A percentile compares a stretch with the other conserved stretches of the same genome.
Conservation (phyloP, 129 eudicot species). For the Dittrichia graveolens region DNA sequence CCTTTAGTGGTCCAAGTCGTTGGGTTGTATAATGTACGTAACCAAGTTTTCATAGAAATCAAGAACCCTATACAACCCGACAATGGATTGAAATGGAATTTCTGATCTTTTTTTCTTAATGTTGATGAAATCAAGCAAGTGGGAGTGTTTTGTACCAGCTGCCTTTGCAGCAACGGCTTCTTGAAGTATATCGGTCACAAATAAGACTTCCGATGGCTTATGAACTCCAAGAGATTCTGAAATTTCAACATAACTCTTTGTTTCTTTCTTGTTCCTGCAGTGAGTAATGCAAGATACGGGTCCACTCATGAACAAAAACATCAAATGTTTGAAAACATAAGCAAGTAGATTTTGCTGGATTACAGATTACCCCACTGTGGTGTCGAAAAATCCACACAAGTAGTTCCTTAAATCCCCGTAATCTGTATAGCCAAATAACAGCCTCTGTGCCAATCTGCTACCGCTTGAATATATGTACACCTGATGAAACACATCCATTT, state of each 20-base stretch:
- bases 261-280: conserved; percentile 79
- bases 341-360: conserved; percentile 10
- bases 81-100: conserved; percentile 9
- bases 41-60: too few relatives aligned
- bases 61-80: conserved; percentile 9
- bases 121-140: neutral
- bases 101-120: neutral
- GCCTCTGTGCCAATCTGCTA: conserved; percentile 96
- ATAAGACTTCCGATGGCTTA: conserved; percentile 73
- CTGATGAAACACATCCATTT: conserved; percentile 33
- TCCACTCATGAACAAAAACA: conserved; percentile 8
- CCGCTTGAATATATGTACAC: conserved; percentile 98
- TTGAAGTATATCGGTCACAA: conserved; percentile 81
- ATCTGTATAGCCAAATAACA: conserved; percentile 80
- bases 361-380: conserved; percentile 74
- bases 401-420: conserved; percentile 81
- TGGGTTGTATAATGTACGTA: too few relatives aligned
- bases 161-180: conserved; percentile 95
- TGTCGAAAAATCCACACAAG: conserved; percentile 80
- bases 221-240: conserved; percentile 79
- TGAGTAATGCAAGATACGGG: neutral
- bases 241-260: conserved; percentile 74
- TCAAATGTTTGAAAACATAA: neutral
- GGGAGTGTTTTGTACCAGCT: conserved; percentile 63
- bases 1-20: too few relatives aligned